phyloP scores from a whole-genome alignment of 805 yeast genomes.

The Candida jianshihensis region DNA sequence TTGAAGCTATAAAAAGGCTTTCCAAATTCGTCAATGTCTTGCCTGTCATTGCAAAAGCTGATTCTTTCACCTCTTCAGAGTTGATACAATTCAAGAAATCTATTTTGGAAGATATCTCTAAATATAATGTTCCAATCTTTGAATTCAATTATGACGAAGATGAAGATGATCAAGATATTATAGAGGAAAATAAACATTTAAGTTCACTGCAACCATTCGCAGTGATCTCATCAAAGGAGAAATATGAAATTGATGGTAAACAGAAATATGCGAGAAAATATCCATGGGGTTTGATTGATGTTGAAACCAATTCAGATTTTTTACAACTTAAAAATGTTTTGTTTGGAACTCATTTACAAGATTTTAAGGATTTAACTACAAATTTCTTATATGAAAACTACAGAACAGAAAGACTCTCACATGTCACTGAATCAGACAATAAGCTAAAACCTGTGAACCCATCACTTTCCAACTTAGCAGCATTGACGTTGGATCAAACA shows the following conservation, averaged over 20 bases:
- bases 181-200: conserved; percentile 59
- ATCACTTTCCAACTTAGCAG: conserved; percentile 59
- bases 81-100: conserved; percentile 51
- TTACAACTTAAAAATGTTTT: conserved; percentile 56
- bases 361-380: conserved; percentile 74
- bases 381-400: conserved; percentile 70
- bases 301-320: conserved; percentile 47
- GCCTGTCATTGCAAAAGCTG: conserved; percentile 67
- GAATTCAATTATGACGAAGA: conserved; percentile 67
- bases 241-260: conserved; percentile 42
- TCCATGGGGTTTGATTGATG: conserved; percentile 68
- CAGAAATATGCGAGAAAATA: conserved; percentile 54
- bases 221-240: conserved; percentile 56
- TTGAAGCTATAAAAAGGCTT: conserved; percentile 61
- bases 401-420: conserved; percentile 68
- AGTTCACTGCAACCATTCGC: conserved; percentile 72
- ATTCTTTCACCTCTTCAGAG: conserved; percentile 59
- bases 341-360: conserved; percentile 78
- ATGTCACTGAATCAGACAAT: conserved; percentile 34
- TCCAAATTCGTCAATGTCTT: conserved; percentile 68
- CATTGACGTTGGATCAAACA: conserved; percentile 26
- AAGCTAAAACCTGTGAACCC: conserved; percentile 34
- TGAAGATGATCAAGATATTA: conserved; percentile 63
- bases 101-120: conserved; percentile 55
- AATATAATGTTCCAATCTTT: conserved; percentile 65